Conservation (phyloP, 768 basidiomycete genomes). For the Russula griseocarnosa region DNA sequence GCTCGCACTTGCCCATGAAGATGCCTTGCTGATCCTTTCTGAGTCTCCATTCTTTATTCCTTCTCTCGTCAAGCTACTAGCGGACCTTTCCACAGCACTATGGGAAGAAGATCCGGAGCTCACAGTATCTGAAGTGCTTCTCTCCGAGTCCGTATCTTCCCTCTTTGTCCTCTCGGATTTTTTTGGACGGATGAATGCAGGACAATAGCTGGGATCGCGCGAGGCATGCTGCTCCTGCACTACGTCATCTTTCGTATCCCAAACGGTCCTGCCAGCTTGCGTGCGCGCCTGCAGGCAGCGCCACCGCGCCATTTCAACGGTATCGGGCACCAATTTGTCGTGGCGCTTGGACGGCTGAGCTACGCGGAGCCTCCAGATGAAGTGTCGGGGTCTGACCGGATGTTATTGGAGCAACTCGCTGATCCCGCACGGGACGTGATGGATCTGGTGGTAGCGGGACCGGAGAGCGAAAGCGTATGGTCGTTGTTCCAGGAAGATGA, state of each 20-base stretch:
- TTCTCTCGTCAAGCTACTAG: constrained; percentile 55
- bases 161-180: constrained; percentile 8
- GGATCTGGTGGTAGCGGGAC: constrained; percentile 34
- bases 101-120: constrained; percentile 62
- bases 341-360: constrained; percentile 72
- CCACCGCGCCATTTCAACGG: constrained; percentile 55
- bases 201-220: constrained; percentile 47
- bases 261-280: constrained; percentile 43
- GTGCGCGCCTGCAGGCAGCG: constrained; percentile 54
- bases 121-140: constrained; percentile 36
- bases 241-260: constrained; percentile 50
- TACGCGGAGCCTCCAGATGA: constrained; percentile 44
- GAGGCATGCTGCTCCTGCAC: constrained; percentile 57
- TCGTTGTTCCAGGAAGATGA: constrained; percentile 32
- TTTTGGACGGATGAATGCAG: constrained; percentile 36
- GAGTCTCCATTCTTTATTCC: constrained; percentile 59
- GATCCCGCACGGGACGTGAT: constrained; percentile 34
- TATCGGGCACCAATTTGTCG: constrained; percentile 64
- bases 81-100: constrained; percentile 49
- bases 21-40: constrained; percentile 39
- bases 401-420: constrained; percentile 30
- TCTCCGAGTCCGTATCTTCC: constrained; percentile 38
- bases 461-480: constrained; percentile 35
- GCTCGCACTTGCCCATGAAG: constrained; percentile 40
- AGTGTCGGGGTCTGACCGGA: constrained; percentile 25